Percentiles rank a stretch among this genome's conserved stretches.
Conservation (phyloP, 139 green algal genomes). For the Axilococcus clingmanii region DNA sequence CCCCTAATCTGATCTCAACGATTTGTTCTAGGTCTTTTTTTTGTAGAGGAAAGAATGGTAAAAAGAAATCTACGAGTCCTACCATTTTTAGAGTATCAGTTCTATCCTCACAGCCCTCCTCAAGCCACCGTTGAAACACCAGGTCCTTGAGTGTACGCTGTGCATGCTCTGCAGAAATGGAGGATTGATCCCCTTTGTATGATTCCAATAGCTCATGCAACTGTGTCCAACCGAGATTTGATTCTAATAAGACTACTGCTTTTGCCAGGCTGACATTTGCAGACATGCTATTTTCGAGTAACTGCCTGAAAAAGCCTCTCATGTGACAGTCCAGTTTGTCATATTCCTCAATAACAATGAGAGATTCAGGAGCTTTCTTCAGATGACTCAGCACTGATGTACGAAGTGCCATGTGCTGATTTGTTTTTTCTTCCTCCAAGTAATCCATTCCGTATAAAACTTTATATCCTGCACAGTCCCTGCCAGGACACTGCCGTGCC, state of each 20-base stretch:
- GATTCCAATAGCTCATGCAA: slow-evolving; percentile 50
- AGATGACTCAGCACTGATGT: slow-evolving; percentile 52
- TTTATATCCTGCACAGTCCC: slow-evolving; percentile 65
- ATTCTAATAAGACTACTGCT: slow-evolving; percentile 78
- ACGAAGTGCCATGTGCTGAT: slow-evolving; percentile 44
- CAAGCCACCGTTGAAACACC: slow-evolving; percentile 56
- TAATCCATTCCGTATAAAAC: slow-evolving; percentile 85
- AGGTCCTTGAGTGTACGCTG: slow-evolving; percentile 56
- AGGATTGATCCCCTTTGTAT: neutral
- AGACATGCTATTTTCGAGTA: slow-evolving; percentile 50
- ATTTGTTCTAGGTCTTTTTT: slow-evolving; percentile 34
- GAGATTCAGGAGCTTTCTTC: slow-evolving; percentile 34
- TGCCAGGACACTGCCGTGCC: slow-evolving; percentile 40
- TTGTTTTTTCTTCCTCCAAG: slow-evolving; percentile 25
- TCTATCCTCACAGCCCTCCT: slow-evolving; percentile 45
- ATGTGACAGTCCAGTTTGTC: slow-evolving; percentile 84
- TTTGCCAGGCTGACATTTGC: slow-evolving; percentile 48
- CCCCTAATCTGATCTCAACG: slow-evolving; percentile 29
- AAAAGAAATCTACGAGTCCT: slow-evolving; percentile 57
- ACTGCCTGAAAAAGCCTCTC: slow-evolving; percentile 60
- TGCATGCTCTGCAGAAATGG: slow-evolving; percentile 39
- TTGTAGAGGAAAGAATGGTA: slow-evolving; percentile 71
- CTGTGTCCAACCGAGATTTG: slow-evolving; percentile 72
- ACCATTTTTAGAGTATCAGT: slow-evolving; percentile 61
- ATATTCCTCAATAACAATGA: slow-evolving; percentile 94